Evolutionary conservation across 768 basidiomycete species (phyloP).

Genomic region (Rickenella mellea): DNA sequence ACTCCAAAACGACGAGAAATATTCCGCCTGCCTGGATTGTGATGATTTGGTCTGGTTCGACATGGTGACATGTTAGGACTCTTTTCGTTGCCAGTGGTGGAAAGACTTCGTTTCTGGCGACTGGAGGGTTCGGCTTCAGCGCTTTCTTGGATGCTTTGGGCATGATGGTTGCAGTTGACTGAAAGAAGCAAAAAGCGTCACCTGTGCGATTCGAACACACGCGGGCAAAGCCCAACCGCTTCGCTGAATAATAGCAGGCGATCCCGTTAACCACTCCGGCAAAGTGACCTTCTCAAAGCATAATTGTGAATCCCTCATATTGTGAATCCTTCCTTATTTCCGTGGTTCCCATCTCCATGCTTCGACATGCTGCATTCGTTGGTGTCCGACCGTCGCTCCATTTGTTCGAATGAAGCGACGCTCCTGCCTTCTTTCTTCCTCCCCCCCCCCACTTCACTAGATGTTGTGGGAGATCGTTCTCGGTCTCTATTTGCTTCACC

Average conservation of each 20-base stretch:
- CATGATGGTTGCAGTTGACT: background rate
- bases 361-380: slow-evolving; percentile 67
- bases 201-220: slow-evolving; percentile 56
- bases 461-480: too few species aligned
- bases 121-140: too few species aligned
- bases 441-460: too few species aligned
- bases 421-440: slow-evolving; percentile 76
- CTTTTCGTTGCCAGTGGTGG: background rate
- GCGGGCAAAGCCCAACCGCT: slow-evolving; percentile 56
- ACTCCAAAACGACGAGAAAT: background rate
- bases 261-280: slow-evolving; percentile 85
- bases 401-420: slow-evolving; percentile 36
- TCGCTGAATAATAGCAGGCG: slow-evolving; percentile 28
- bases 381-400: slow-evolving; percentile 15
- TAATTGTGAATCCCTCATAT: background rate
- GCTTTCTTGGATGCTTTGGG: background rate
- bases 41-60: background rate
- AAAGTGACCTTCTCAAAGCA: slow-evolving; percentile 53
- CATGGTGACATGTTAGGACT: background rate
- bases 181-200: slow-evolving; percentile 25
- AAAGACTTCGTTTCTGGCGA: too few species aligned
- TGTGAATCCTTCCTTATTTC: background rate
- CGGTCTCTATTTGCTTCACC: too few species aligned
- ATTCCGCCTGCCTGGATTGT: background rate
- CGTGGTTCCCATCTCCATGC: slow-evolving; percentile 47